These are phyloP conservation scores for Rossbeevera mucosa DNA, from an alignment of 768 basidiomycete genomes.

Conservation along the genomic window DNA sequence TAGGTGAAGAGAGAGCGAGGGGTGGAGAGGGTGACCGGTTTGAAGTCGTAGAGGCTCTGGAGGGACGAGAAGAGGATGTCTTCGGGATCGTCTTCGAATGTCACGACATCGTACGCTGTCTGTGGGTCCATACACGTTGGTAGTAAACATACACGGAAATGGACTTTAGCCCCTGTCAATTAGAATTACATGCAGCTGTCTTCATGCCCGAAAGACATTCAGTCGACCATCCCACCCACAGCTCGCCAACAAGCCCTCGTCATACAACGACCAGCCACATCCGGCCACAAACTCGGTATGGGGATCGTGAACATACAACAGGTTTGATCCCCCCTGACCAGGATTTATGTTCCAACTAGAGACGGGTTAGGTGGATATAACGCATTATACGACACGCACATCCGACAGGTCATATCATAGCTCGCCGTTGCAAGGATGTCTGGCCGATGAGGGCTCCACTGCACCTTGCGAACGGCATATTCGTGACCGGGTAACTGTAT, in stretches of 20 bases:
- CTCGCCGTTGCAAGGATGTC: slow-evolving; percentile 68
- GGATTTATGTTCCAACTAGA: slow-evolving; percentile 72
- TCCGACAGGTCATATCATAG: slow-evolving; percentile 94
- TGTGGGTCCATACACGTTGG: not conserved
- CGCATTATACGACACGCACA: slow-evolving; percentile 50
- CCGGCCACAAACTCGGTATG: slow-evolving; percentile 97
- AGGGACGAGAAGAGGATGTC: slow-evolving; percentile 68
- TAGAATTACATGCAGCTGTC: not conserved
- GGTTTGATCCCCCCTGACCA: slow-evolving; percentile 41
- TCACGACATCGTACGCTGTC: not conserved
- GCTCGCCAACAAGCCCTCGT: slow-evolving; percentile 80
- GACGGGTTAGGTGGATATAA: not conserved
- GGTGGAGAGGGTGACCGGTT: slow-evolving; percentile 56
- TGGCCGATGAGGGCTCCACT: slow-evolving; percentile 80
- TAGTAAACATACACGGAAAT: not conserved
- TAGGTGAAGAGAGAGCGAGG: slow-evolving; percentile 53
- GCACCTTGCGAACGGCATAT: slow-evolving; percentile 83
- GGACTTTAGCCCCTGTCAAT: not conserved
- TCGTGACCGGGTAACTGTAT: slow-evolving; percentile 75
- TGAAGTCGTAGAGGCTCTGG: slow-evolving; percentile 55
- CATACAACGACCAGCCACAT: slow-evolving; percentile 87
- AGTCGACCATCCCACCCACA: slow-evolving; percentile 91
- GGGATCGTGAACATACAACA: slow-evolving; percentile 71
- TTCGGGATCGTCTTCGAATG: slow-evolving; percentile 41
- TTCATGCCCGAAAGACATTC: slow-evolving; percentile 62